Evolutionary conservation across 768 basidiomycete species (phyloP).

Genomic region (Pluteus cervinus): DNA sequence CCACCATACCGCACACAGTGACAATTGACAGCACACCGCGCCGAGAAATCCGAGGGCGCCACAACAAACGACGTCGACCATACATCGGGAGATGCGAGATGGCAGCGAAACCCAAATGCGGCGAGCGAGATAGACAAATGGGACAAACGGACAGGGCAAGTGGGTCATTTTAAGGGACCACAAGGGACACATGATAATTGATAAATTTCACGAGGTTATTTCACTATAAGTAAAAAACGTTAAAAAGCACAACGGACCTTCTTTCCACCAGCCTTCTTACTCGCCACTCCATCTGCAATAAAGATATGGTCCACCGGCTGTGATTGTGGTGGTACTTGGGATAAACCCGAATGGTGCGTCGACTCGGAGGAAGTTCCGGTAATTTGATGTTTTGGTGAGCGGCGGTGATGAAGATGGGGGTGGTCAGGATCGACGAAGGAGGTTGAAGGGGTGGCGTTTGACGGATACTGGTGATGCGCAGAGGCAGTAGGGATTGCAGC

Average conservation of each 20-base stretch:
- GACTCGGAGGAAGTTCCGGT: slow-evolving; percentile 6
- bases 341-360: background rate
- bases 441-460: slow-evolving; percentile 5
- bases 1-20: too few relatives aligned
- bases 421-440: slow-evolving; percentile 2
- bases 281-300: slow-evolving; percentile 39
- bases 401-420: slow-evolving; percentile 3
- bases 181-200: too few relatives aligned
- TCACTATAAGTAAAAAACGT: too few relatives aligned
- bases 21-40: too few relatives aligned
- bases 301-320: slow-evolving; percentile 43
- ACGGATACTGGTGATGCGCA: too few relatives aligned
- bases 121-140: background rate
- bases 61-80: too few relatives aligned
- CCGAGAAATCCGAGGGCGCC: too few relatives aligned
- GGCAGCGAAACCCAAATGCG: background rate
- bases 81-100: too few relatives aligned
- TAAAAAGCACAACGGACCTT: slow-evolving; percentile 27
- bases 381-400: slow-evolving; percentile 5
- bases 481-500: too few relatives aligned
- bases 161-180: too few relatives aligned
- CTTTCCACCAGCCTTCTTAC: slow-evolving; percentile 41
- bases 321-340: slow-evolving; percentile 4
- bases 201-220: too few relatives aligned
- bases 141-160: background rate